These are phyloP conservation scores for Eremochloa ophiuroides DNA, from an alignment of 176 grass and related monocot species.

Conservation along the genomic window DNA sequence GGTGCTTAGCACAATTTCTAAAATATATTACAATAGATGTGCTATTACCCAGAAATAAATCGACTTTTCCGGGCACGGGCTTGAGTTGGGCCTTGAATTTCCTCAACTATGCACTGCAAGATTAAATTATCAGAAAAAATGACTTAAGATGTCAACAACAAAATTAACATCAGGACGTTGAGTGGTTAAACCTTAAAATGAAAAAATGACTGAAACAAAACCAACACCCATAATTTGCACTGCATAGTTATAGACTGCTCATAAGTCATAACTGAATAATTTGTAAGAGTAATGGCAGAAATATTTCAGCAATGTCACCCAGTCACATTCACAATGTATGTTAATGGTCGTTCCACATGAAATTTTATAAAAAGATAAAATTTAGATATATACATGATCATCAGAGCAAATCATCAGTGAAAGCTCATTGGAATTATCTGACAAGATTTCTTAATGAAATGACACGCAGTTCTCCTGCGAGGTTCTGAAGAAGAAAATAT, in stretches of 20 bases:
- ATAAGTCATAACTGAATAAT: conserved; percentile 17
- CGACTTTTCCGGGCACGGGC: conserved; percentile 87
- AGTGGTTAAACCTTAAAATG: conserved; percentile 3
- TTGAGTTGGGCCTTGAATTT: conserved; percentile 88
- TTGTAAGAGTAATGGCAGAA: not conserved
- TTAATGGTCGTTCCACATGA: not conserved
- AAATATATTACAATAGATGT: conserved; percentile 11
- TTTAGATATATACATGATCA: not conserved
- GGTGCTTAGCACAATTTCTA: not conserved
- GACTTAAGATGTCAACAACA: not conserved
- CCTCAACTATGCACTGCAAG: conserved; percentile 95
- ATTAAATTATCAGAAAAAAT: conserved; percentile 26
- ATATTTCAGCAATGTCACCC: not conserved
- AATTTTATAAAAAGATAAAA: not conserved
- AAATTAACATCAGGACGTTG: not conserved
- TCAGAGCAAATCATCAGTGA: not conserved
- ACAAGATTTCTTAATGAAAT: not conserved
- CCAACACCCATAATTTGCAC: not conserved
- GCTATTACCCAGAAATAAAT: conserved; percentile 98
- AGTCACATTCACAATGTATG: not conserved
- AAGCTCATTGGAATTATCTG: not conserved
- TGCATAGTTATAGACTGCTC: not conserved
- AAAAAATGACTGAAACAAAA: not conserved
- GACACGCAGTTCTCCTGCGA: not conserved
- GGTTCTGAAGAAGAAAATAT: not conserved